phyloP scores from a whole-genome alignment of 768 basidiomycete genomes.

The Suillus bovinus region DNA sequence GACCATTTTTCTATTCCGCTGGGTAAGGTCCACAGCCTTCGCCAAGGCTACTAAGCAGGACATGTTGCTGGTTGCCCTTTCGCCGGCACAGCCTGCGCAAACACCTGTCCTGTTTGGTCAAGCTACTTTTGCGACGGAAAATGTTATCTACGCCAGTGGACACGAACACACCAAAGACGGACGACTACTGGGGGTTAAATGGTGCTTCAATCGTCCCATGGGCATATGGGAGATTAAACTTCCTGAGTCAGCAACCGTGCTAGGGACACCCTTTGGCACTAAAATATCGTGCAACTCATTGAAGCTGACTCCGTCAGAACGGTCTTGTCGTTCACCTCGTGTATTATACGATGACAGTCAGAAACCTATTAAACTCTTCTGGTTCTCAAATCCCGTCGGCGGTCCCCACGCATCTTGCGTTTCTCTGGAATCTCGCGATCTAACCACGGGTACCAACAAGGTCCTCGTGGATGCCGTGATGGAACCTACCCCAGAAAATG shows the following conservation, averaged over 20 bases:
- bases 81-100: slow-evolving; percentile 10
- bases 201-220: slow-evolving; percentile 59
- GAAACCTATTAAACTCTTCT: slow-evolving; percentile 39
- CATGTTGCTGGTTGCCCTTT: slow-evolving; percentile 15
- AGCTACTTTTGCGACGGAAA: slow-evolving; percentile 47
- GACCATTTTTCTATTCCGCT: slow-evolving; percentile 53
- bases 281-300: slow-evolving; percentile 22
- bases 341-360: slow-evolving; percentile 32
- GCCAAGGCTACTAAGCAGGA: slow-evolving; percentile 12
- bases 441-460: slow-evolving; percentile 21
- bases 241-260: slow-evolving; percentile 13
- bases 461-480: slow-evolving; percentile 44
- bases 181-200: slow-evolving; percentile 56
- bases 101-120: slow-evolving; percentile 51
- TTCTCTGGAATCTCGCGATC: slow-evolving; percentile 46
- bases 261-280: slow-evolving; percentile 10
- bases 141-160: slow-evolving; percentile 56
- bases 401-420: slow-evolving; percentile 63
- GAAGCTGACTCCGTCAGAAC: slow-evolving; percentile 44
- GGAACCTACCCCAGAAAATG: slow-evolving; percentile 29
- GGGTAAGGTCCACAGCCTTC: slow-evolving; percentile 29
- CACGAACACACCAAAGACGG: slow-evolving; percentile 60
- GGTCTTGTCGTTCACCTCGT: slow-evolving; percentile 63
- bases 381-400: slow-evolving; percentile 54
- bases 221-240: slow-evolving; percentile 55